Conservation (phyloP, 1,284 basidiomycete genomes). For the Mycosarcoma maydis region DNA sequence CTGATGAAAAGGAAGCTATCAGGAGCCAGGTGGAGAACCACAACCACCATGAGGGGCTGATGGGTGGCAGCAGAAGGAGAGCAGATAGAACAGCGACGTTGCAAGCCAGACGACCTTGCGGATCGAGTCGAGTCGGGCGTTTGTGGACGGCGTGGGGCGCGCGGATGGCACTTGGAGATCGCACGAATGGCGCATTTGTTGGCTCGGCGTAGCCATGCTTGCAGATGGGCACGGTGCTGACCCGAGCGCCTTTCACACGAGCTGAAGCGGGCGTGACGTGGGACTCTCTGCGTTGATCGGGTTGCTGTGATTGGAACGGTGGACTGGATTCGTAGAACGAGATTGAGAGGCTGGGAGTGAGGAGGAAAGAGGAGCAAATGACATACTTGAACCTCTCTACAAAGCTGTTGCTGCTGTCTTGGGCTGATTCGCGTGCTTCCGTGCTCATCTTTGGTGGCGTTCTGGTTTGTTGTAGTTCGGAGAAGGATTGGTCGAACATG, state of each 20-base stretch:
- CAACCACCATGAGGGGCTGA: slow-evolving; percentile 22
- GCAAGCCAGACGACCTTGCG: slow-evolving; percentile 17
- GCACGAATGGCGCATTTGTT: slow-evolving; percentile 16
- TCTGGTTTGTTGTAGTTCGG: neutral
- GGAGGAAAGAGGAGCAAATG: slow-evolving; percentile 63
- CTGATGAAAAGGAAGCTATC: slow-evolving; percentile 25
- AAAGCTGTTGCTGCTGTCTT: slow-evolving; percentile 31
- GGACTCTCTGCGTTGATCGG: neutral
- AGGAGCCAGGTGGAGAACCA: slow-evolving; percentile 32
- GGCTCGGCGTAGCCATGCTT: slow-evolving; percentile 20
- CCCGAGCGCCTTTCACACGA: slow-evolving; percentile 3
- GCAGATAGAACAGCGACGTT: slow-evolving; percentile 23
- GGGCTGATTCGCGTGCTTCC: neutral
- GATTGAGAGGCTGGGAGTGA: slow-evolving; percentile 61
- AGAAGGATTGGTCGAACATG: slow-evolving; percentile 6
- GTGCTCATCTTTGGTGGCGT: neutral
- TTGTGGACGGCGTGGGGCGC: neutral
- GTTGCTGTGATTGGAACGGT: slow-evolving; percentile 4
- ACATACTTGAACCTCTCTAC: slow-evolving; percentile 61
- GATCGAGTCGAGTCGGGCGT: slow-evolving; percentile 25
- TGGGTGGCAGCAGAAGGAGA: slow-evolving; percentile 20
- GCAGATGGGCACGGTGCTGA: slow-evolving; percentile 1
- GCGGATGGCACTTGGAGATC: too few relatives aligned
- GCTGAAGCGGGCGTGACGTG: neutral
- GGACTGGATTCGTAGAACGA: slow-evolving; percentile 57